Base-by-base conservation (phyloP, 768 basidiomycete species). In the Fomitopsis pulvina region DNA sequence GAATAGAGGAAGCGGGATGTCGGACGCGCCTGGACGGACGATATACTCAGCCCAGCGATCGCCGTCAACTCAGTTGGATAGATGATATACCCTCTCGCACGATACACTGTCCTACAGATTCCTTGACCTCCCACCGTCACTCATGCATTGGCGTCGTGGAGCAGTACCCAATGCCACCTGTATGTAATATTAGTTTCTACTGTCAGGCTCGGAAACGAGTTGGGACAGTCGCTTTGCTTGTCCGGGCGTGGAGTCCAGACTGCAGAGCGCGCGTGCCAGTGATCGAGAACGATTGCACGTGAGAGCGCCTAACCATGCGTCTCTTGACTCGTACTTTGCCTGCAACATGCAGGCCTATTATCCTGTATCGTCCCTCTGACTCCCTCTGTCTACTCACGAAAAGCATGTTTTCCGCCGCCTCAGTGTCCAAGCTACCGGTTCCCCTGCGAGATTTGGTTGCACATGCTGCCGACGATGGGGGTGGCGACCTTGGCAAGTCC, bases 371-470 rank as follows among this genome's bases (percentile, higher is more conserved):
- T 40, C 24, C 26, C 30, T 50, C 51, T 54, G 52, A 47, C 50
- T 54, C 44, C 18, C 38, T 27, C 46, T 37, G 14, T 37, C 4
- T 5, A 47, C 26, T 41, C 8, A 22, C 47, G 43, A 55, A 56
- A 50, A 52, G 41, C 12, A 68, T 68, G 66, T 58, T 65, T 22
- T 51, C 58, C 14, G 49, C 50, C 10, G 52, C 60, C 14, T 53
- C 53, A 11, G 51, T 65, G 20, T 45, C 60, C 12, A 64, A 62
- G 41, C 52, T 67, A 9, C 57, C 59, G 18, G 52, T 60, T 3
- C 64, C 66, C 1, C 54, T 68, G 25, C 56, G 54, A 60, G 79
- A 82, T 38, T 76, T 91, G 22, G 79, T 88, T 41, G 48, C 60
- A 14, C 67, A 57, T 29, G 63, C 68, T 4, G 60, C 62, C 41